These are phyloP conservation scores for Shiraia sp. DNA, from an alignment of 2,329 filamentous ascomycete species.

Conservation along the genomic window DNA sequence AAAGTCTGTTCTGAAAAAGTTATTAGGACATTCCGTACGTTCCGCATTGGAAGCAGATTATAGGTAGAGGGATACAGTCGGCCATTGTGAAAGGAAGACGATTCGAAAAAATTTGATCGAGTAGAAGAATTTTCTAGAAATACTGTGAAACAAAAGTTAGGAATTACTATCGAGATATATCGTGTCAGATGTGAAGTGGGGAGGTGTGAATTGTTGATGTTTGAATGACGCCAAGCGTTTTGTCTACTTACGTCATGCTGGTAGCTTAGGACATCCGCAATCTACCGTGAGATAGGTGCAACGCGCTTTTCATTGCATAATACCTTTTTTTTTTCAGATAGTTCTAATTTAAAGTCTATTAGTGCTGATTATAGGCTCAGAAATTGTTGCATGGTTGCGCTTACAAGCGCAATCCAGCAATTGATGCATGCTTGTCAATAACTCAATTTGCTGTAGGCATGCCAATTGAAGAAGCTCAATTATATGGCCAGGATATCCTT, in stretches of 20 bases:
- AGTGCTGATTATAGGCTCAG: no score
- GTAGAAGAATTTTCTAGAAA: neutral
- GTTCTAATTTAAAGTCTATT: neutral
- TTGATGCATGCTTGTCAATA: no score
- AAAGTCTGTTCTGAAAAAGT: slow-evolving; percentile 7
- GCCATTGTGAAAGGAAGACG: slow-evolving; percentile 12
- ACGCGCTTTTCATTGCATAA: no score
- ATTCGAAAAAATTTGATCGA: neutral
- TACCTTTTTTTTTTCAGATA: neutral
- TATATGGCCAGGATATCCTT: no score
- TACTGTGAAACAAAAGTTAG: no score
- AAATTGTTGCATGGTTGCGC: no score
- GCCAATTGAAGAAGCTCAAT: no score
- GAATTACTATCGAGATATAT: no score
- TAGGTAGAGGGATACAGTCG: slow-evolving; percentile 52
- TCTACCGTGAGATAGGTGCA: neutral
- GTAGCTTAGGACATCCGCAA: neutral
- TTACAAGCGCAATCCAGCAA: no score
- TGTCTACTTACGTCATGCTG: neutral
- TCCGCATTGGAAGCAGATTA: slow-evolving; percentile 60
- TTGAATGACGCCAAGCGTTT: neutral
- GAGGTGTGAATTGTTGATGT: neutral
- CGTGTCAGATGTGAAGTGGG: neutral
- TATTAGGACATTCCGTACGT: slow-evolving; percentile 30
- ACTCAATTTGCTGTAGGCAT: no score